Conservation (phyloP, 768 basidiomycete genomes). For the Kwoniella mangroviensis region DNA sequence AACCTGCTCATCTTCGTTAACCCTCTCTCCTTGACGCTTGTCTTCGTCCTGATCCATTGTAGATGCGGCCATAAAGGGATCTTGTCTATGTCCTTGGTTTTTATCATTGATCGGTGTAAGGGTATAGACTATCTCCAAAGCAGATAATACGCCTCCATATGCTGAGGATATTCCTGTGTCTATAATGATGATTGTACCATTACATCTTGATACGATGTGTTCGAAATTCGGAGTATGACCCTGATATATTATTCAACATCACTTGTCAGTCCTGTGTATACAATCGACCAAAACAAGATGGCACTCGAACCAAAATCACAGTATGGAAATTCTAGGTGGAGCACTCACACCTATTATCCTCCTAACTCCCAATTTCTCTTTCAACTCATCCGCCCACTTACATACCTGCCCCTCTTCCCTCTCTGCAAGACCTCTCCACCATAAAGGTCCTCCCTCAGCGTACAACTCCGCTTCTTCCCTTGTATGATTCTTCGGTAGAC, state of each 20-base stretch:
- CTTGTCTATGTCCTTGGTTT: slow-evolving; percentile 35
- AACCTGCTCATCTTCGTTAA: not conserved
- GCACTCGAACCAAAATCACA: not conserved
- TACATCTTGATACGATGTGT: slow-evolving; percentile 82
- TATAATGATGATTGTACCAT: slow-evolving; percentile 92
- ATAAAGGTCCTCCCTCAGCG: slow-evolving; percentile 77
- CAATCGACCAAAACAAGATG: not conserved
- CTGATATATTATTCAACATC: slow-evolving; percentile 49
- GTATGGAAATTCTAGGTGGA: not conserved
- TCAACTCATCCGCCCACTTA: slow-evolving; percentile 70
- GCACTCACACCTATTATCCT: slow-evolving; percentile 68
- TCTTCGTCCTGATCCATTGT: not conserved
- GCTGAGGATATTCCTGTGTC: slow-evolving; percentile 97
- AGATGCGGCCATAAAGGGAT: slow-evolving; percentile 36
- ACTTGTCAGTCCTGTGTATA: not conserved
- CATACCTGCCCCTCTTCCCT: slow-evolving; percentile 73
- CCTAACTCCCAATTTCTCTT: slow-evolving; percentile 76
- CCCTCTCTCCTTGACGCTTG: not conserved
- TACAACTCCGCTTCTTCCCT: slow-evolving; percentile 74
- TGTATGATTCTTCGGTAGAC: slow-evolving; percentile 71
- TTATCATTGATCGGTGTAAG: slow-evolving; percentile 65
- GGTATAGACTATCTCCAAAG: slow-evolving; percentile 82
- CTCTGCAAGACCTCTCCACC: slow-evolving; percentile 93
- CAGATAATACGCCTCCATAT: slow-evolving; percentile 90
- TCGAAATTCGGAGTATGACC: slow-evolving; percentile 94